Conservation (phyloP, 2,329 filamentous ascomycete genomes). For the Drechslerella dactyloides region DNA sequence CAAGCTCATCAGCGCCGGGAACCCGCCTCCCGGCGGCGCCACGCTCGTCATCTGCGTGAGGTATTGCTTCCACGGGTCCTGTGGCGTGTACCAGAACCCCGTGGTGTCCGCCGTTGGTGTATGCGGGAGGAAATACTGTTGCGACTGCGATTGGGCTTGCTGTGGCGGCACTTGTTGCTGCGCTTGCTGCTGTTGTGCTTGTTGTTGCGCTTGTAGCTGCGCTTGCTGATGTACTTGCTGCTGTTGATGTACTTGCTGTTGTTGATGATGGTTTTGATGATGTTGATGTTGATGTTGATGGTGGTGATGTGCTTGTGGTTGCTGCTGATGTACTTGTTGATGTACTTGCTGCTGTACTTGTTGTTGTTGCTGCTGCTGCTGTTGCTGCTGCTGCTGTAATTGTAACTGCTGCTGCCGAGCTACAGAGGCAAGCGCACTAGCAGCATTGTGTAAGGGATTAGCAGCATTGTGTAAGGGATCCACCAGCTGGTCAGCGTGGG, state of each 20-base stretch:
- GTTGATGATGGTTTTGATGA: constrained; percentile 16
- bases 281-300: constrained; percentile 19
- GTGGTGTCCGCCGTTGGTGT: constrained; percentile 13
- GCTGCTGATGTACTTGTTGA: neutral
- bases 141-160: neutral
- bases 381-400: constrained; percentile 10
- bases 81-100: constrained; percentile 36
- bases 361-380: constrained; percentile 4
- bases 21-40: constrained; percentile 32
- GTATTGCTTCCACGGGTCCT: constrained; percentile 45
- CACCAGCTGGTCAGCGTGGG: constrained; percentile 11
- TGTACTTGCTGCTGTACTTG: neutral
- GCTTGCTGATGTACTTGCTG: constrained; percentile 9
- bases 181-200: constrained; percentile 8
- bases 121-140: constrained; percentile 33
- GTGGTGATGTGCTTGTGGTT: neutral
- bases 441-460: no score
- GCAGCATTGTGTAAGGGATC: constrained; percentile 26
- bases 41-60: constrained; percentile 46
- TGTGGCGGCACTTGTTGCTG: neutral
- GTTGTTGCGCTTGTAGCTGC: constrained; percentile 23
- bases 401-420: constrained; percentile 5
- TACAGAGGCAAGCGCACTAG: constrained; percentile 24
- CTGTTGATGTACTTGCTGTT: constrained; percentile 15
- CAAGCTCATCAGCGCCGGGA: constrained; percentile 46